Percentiles rank a stretch among this genome's conserved stretches.
phyloP scores from a whole-genome alignment of 2,329 filamentous ascomycete species.

The Venturia pyrina region DNA sequence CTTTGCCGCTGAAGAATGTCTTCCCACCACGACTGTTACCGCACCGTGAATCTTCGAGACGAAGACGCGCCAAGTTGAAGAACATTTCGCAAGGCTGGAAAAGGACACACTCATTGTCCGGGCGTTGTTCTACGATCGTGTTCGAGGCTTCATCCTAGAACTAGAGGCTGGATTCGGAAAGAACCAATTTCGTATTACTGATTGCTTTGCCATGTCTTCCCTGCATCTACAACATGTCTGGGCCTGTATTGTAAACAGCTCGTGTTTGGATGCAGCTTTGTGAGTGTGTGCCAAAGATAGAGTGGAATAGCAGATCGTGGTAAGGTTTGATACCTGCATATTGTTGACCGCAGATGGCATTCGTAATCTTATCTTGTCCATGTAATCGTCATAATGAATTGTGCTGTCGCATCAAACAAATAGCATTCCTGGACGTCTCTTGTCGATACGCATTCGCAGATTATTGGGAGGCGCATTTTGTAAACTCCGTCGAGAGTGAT shows the following conservation, averaged over 20 bases:
- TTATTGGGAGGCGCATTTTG: neutral
- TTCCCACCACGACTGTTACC: neutral
- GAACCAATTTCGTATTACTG: neutral
- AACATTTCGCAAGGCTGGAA: neutral
- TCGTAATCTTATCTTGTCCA: neutral
- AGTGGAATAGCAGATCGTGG: neutral
- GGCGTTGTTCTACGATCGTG: neutral
- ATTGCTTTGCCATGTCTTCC: neutral
- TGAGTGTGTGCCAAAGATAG: neutral
- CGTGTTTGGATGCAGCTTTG: neutral
- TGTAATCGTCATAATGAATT: neutral
- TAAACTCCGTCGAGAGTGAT: neutral
- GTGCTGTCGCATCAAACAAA: neutral
- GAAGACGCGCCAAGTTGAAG: neutral
- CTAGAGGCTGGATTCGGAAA: neutral
- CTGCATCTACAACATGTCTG: neutral
- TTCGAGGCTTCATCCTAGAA: neutral
- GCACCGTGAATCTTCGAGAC: neutral
- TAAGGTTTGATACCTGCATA: neutral
- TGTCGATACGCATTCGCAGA: neutral
- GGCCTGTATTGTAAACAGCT: neutral
- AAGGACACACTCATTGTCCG: neutral
- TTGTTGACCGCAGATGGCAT: neutral
- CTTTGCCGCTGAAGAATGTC: neutral
- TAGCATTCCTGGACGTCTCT: neutral